Conservation (phyloP, 768 basidiomycete genomes). For the Phylloporus rhodoxanthus region DNA sequence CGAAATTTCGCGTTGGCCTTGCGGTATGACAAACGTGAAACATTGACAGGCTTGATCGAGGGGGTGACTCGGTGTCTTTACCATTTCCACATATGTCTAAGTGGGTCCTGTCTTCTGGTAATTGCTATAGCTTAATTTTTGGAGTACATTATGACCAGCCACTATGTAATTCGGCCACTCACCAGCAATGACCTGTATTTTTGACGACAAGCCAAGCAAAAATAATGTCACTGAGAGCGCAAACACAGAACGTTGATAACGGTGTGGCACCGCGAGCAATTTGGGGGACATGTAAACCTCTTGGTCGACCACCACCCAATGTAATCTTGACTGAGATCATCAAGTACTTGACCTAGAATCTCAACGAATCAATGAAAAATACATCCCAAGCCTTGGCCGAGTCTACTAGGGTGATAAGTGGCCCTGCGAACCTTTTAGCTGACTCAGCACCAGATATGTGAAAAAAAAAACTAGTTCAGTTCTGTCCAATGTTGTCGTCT, state of each 20-base stretch:
- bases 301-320: too few species aligned
- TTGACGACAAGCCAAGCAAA: neutral
- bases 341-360: too few species aligned
- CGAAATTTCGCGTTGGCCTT: slow-evolving; percentile 9
- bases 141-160: slow-evolving; percentile 1
- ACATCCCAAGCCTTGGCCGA: too few species aligned
- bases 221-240: neutral
- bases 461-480: neutral
- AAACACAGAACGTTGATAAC: neutral
- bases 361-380: too few species aligned
- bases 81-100: slow-evolving; percentile 34
- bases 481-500: slow-evolving; percentile 19
- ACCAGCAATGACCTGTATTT: neutral
- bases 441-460: slow-evolving; percentile 12
- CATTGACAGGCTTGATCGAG: slow-evolving; percentile 40
- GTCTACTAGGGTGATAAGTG: too few species aligned
- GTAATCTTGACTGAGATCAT: too few species aligned
- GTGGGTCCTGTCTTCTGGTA: slow-evolving; percentile 38
- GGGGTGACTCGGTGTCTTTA: slow-evolving; percentile 24
- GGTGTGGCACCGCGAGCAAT: neutral
- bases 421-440: too few species aligned
- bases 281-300: too few species aligned
- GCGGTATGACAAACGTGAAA: slow-evolving; percentile 37
- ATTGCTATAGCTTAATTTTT: slow-evolving; percentile 25
- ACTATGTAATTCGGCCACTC: slow-evolving; percentile 3